These are phyloP conservation scores for Parachlorella kessleri DNA, from an alignment of 139 green algal species.

Conservation along the genomic window DNA sequence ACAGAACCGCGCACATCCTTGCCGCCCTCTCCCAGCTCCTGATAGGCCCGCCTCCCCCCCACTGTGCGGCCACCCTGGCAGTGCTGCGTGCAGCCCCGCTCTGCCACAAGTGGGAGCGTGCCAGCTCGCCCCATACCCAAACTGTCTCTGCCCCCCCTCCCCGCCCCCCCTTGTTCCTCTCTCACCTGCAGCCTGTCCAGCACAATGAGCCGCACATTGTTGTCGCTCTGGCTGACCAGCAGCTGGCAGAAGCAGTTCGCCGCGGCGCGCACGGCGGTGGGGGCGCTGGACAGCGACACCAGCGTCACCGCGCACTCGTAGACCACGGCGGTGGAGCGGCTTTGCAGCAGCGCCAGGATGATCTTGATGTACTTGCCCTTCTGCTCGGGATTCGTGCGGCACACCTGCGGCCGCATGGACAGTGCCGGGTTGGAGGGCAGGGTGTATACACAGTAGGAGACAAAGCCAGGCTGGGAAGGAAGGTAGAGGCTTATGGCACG, in stretches of 20 bases:
- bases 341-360: conserved; percentile 93
- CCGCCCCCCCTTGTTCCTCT: background rate
- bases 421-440: background rate
- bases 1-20: too few species aligned
- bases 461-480: background rate
- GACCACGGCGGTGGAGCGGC: conserved; percentile 83
- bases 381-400: conserved; percentile 75
- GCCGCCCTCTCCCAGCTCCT: too few species aligned
- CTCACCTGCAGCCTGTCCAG: conserved; percentile 83
- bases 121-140: too few species aligned
- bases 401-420: conserved; percentile 62
- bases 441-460: background rate
- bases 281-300: conserved; percentile 87
- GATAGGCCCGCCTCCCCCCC: too few species aligned
- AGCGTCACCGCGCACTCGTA: conserved; percentile 97
- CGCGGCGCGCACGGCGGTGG: conserved; percentile 93
- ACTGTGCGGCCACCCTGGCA: too few species aligned
- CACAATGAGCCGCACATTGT: conserved; percentile 99
- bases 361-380: conserved; percentile 99
- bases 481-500: too few species aligned
- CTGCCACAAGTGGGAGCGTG: too few species aligned
- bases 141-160: background rate
- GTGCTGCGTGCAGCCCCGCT: too few species aligned
- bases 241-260: conserved; percentile 98
- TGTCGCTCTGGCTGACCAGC: conserved; percentile 94